phyloP scores from a whole-genome alignment of 768 basidiomycete genomes.

The Leccinum disarticulatum region DNA sequence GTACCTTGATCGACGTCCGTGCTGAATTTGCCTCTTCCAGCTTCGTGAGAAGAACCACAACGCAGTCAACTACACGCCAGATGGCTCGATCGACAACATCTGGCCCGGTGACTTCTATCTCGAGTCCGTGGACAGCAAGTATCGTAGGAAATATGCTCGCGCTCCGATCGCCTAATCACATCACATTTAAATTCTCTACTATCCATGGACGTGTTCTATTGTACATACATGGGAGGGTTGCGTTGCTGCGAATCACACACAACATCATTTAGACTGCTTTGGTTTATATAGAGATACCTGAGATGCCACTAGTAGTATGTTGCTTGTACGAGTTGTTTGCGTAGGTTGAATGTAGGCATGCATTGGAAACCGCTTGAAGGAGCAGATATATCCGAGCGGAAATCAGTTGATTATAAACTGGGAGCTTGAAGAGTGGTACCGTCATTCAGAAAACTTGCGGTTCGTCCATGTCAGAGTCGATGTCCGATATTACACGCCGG shows the following conservation, averaged over 20 bases:
- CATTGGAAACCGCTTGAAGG: no score
- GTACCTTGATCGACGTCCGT: neutral
- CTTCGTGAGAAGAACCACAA: slow-evolving; percentile 98
- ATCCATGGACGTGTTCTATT: neutral
- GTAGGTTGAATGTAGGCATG: neutral
- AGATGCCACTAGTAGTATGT: neutral
- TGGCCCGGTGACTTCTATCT: slow-evolving; percentile 96
- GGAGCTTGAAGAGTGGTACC: no score
- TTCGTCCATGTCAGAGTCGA: no score
- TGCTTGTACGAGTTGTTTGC: slow-evolving; percentile 16
- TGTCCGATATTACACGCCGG: no score
- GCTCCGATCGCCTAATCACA: slow-evolving; percentile 31
- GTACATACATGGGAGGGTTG: no score
- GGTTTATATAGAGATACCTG: neutral
- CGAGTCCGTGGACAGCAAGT: slow-evolving; percentile 84
- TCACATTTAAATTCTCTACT: slow-evolving; percentile 2
- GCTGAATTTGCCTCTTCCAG: slow-evolving; percentile 39
- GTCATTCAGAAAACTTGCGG: no score
- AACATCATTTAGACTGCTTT: no score
- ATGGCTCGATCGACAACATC: slow-evolving; percentile 87
- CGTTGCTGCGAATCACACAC: no score
- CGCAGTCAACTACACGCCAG: slow-evolving; percentile 77
- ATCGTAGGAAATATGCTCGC: slow-evolving; percentile 82
- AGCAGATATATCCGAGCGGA: no score
- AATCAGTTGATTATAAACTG: no score